Conservation (phyloP, 1,284 basidiomycete species). For the Thelephora terrestris region DNA sequence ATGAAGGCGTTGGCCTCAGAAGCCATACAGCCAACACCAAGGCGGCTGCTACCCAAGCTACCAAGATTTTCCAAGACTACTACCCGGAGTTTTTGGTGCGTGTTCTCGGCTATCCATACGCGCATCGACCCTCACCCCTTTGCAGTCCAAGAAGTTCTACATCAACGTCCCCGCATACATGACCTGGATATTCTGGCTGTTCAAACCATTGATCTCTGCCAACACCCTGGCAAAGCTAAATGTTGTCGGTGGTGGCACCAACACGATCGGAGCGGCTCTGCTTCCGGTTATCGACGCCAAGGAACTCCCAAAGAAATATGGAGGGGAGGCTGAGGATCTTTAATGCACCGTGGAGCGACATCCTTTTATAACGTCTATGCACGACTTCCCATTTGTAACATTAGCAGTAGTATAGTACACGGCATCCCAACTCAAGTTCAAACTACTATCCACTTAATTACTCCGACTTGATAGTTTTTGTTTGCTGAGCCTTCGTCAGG, state of each 20-base stretch:
- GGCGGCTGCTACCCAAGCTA: slow-evolving; percentile 59
- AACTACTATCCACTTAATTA: neutral
- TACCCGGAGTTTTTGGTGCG: slow-evolving; percentile 71
- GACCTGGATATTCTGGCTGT: slow-evolving; percentile 76
- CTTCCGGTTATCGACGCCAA: slow-evolving; percentile 39
- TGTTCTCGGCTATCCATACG: slow-evolving; percentile 4
- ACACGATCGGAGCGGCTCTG: slow-evolving; percentile 48
- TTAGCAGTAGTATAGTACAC: no score
- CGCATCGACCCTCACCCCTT: neutral
- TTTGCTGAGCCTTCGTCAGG: neutral
- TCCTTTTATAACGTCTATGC: no score
- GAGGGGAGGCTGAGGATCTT: slow-evolving; percentile 36
- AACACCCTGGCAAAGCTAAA: slow-evolving; percentile 68
- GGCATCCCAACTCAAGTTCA: no score
- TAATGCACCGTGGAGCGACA: neutral
- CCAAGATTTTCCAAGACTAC: slow-evolving; percentile 59
- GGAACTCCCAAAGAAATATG: slow-evolving; percentile 58
- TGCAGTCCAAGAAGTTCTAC: slow-evolving; percentile 67
- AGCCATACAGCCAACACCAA: slow-evolving; percentile 68
- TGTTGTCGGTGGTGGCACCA: slow-evolving; percentile 55
- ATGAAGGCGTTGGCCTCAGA: slow-evolving; percentile 55
- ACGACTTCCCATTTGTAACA: no score
- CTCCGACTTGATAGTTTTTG: neutral
- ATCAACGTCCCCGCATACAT: slow-evolving; percentile 66
- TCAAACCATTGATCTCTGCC: slow-evolving; percentile 61